These are phyloP conservation scores for Porphyra umbilicalis DNA, from an alignment of 31 red algal genomes.

Conservation along the genomic window DNA sequence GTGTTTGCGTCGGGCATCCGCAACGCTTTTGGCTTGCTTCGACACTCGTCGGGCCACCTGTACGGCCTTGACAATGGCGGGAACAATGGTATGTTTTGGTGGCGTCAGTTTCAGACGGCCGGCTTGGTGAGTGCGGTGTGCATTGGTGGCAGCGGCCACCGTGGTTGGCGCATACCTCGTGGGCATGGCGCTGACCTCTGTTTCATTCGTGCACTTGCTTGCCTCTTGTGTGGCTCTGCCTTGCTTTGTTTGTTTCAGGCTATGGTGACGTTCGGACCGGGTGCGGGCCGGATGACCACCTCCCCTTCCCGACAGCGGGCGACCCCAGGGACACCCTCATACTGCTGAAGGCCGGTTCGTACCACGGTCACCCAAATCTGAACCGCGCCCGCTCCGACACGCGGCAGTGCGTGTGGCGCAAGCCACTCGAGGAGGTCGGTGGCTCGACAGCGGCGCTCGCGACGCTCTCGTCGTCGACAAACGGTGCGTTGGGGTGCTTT, in stretches of 20 bases:
- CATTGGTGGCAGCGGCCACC: no score
- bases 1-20: slow-evolving; percentile 32
- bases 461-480: slow-evolving; percentile 36
- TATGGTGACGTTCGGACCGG: slow-evolving; percentile 23
- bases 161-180: no score
- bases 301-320: neutral
- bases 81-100: no score
- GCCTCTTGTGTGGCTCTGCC: no score
- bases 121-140: no score
- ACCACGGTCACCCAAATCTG: slow-evolving; percentile 58
- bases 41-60: slow-evolving; percentile 32
- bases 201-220: no score
- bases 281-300: slow-evolving; percentile 26
- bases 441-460: slow-evolving; percentile 40
- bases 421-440: slow-evolving; percentile 15
- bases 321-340: slow-evolving; percentile 27
- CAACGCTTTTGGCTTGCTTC: slow-evolving; percentile 32
- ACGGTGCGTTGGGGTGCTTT: no score
- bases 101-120: no score
- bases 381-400: slow-evolving; percentile 44
- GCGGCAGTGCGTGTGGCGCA: slow-evolving; percentile 42
- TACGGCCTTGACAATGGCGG: slow-evolving; percentile 57
- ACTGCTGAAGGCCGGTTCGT: slow-evolving; percentile 24
- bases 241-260: no score
- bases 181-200: no score